Base-by-base conservation (phyloP, 805 yeast genomes). In the Wickerhamomyces queroliae region DNA sequence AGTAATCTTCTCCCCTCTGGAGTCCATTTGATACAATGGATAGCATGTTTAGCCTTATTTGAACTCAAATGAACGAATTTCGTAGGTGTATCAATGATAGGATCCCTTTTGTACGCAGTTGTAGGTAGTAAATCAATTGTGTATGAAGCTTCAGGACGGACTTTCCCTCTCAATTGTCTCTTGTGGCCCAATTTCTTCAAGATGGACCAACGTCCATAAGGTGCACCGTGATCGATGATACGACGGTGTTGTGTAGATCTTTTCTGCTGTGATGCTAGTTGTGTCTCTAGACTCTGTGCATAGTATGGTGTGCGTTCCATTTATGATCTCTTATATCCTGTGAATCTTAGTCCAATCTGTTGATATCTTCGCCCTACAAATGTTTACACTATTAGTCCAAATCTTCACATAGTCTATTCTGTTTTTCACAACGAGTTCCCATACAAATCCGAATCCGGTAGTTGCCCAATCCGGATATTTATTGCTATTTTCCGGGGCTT, bases 1-100 rank as follows among this genome's bases (percentile, higher is more conserved):
- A 93, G 69, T 37, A 93, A 67, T 49, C 99, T 68, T 49, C 97
- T 70, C 0, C 96, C 98, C 50, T 89, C 97, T 0, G 98, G 98
- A 0, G 99, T 93, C 96, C 97, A 91, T 58, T 76, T 78, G n/a
- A 87, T 80, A 2, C 90, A 81, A 51, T 87, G 85, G 38, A 90
- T 87, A 3, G 95, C 86, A 64, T 91, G 96, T 54, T 84, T 82
- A 10, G 89, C 87, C 62, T 93, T 93, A 64, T 91, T 93, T 16
- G 93, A 80, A 42, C 95, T 81, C 36, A 90, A 72, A 64, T 91
- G 98, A 4, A 88, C 93, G 59, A 91, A 89, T 53, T 89, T 89
- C 21, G 86, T 74, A 36, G 81, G 79, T 9, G 80, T 58, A 54
- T 89, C 89, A 43, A 83, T 65, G 1, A 77, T 63, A 0, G 81